phyloP scores from a whole-genome alignment of 2,329 filamentous ascomycete species.

The Sphaerulina vaccinii region DNA sequence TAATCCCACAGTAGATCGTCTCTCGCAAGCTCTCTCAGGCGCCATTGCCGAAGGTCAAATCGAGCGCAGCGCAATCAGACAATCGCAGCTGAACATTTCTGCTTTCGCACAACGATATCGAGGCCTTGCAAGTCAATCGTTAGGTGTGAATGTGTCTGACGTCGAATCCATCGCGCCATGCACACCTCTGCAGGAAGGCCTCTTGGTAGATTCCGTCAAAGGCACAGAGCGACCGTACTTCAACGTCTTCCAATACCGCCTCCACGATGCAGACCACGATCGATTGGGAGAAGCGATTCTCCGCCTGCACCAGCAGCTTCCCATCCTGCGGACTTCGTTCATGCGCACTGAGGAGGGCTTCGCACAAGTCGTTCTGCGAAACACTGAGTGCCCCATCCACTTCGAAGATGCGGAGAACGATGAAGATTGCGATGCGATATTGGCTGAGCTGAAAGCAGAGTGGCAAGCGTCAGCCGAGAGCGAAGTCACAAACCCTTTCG shows the following conservation, averaged over 20 bases:
- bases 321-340: constrained; percentile 73
- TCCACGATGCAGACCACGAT: constrained; percentile 50
- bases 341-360: constrained; percentile 71
- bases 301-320: constrained; percentile 50
- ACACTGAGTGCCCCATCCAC: constrained; percentile 14
- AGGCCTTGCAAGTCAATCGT: constrained; percentile 50
- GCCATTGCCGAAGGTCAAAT: constrained; percentile 14
- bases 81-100: constrained; percentile 52
- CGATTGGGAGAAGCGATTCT: constrained; percentile 60
- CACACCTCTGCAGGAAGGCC: constrained; percentile 81
- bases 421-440: constrained; percentile 36
- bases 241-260: constrained; percentile 65
- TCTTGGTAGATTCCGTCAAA: constrained; percentile 69
- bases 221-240: constrained; percentile 66
- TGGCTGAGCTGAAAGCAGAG: constrained; percentile 40
- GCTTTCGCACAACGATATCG: constrained; percentile 65
- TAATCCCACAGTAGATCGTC: constrained; percentile 45
- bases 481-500: constrained; percentile 53
- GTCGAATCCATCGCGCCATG: constrained; percentile 78
- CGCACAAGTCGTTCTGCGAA: constrained; percentile 66
- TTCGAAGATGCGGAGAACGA: constrained; percentile 46
- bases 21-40: constrained; percentile 39
- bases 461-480: constrained; percentile 58
- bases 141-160: constrained; percentile 52
- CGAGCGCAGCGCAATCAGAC: constrained; percentile 46